Percentiles rank a stretch among this genome's conserved stretches.
These are phyloP conservation scores for Adiantum capillusveneris DNA, from an alignment of 75 land plant genomes.

Conservation along the genomic window DNA sequence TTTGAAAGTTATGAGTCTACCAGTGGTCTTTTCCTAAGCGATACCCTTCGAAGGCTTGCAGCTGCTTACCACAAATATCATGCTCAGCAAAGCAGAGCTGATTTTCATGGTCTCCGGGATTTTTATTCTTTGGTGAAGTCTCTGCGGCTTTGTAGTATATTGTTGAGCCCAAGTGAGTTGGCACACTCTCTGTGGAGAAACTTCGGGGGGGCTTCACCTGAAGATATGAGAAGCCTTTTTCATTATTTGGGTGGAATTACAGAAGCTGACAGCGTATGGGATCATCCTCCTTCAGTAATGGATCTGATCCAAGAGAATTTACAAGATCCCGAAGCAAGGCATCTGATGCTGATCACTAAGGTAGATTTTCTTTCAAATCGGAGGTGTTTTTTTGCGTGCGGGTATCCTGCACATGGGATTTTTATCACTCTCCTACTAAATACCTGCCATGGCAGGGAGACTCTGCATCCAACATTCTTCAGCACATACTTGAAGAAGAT, in stretches of 20 bases:
- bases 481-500: slow-evolving; percentile 12
- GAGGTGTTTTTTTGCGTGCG: too few relatives aligned
- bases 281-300: slow-evolving; percentile 12
- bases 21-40: not conserved
- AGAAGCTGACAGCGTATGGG: not conserved
- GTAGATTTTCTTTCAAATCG: too few relatives aligned
- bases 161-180: not conserved
- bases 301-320: slow-evolving; percentile 17
- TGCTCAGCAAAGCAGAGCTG: not conserved
- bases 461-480: slow-evolving; percentile 18
- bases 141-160: not conserved
- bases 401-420: not conserved
- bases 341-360: slow-evolving; percentile 23
- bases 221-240: not conserved
- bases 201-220: not conserved
- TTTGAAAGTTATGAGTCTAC: not conserved
- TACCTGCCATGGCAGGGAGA: slow-evolving; percentile 13
- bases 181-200: not conserved
- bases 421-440: not conserved
- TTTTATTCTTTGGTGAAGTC: slow-evolving; percentile 2
- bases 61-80: slow-evolving; percentile 3
- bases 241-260: not conserved
- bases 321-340: slow-evolving; percentile 19
- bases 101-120: slow-evolving; percentile 4
- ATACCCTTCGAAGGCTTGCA: not conserved